These are phyloP conservation scores for Logfia minima DNA, from an alignment of 129 eudicot species.

Conservation along the genomic window DNA sequence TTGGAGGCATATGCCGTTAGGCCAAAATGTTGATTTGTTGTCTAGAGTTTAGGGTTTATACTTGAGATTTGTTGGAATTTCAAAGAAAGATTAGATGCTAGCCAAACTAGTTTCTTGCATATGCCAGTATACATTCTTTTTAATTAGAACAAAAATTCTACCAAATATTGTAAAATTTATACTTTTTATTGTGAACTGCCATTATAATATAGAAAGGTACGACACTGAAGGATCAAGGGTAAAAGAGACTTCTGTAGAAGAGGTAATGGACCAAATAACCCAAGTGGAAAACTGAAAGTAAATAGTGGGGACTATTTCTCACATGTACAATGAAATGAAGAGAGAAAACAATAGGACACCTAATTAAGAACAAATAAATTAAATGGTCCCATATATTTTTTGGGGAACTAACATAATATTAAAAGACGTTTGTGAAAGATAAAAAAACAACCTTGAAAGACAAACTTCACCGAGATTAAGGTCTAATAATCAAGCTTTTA, in stretches of 20 bases:
- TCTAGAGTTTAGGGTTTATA: neutral
- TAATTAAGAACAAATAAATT: neutral
- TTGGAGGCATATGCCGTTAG: neutral
- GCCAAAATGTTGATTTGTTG: neutral
- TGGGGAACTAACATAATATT: neutral
- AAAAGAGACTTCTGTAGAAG: neutral
- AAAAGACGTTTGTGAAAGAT: no score
- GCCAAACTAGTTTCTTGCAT: neutral
- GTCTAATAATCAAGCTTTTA: neutral
- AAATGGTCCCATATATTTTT: slow-evolving; percentile 13
- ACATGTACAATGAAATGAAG: slow-evolving; percentile 16
- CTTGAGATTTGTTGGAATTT: neutral
- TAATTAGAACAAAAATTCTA: no score
- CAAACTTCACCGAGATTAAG: neutral
- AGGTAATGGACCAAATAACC: neutral
- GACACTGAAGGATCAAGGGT: neutral
- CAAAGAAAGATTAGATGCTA: neutral
- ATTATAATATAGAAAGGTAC: neutral
- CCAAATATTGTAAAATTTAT: no score
- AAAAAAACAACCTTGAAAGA: neutral
- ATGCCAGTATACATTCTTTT: neutral
- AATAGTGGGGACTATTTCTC: neutral
- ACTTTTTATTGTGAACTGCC: neutral
- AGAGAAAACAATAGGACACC: slow-evolving; percentile 17
- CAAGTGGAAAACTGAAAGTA: slow-evolving; percentile 1